These are phyloP conservation scores for Phytophthora agathidicida DNA, from an alignment of 352 stramenopile species.

Conservation along the genomic window DNA sequence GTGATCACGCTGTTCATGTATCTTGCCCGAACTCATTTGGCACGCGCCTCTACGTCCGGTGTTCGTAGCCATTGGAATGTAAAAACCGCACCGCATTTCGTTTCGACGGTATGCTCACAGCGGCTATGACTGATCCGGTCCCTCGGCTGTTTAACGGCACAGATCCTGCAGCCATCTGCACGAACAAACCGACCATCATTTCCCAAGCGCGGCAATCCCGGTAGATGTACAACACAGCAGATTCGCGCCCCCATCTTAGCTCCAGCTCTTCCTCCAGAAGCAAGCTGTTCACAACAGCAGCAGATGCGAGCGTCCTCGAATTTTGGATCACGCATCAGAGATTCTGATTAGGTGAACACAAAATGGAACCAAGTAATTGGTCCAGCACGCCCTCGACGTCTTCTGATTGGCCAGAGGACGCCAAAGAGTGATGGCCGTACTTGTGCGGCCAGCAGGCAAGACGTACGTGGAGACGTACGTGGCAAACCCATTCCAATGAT, in stretches of 20 bases:
- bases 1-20: neutral
- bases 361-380: constrained; percentile 6
- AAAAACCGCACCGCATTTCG: neutral
- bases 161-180: too few species aligned
- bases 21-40: neutral
- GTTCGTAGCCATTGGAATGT: constrained; percentile 3
- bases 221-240: too few species aligned
- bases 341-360: constrained; percentile 20
- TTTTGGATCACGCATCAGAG: constrained; percentile 19
- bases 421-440: constrained; percentile 14
- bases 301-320: constrained; percentile 3
- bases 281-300: constrained; percentile 15
- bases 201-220: too few species aligned
- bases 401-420: constrained; percentile 5
- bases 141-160: too few species aligned
- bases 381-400: neutral
- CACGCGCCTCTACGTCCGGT: constrained; percentile 8
- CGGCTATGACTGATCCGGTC: neutral
- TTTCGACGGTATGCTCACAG: neutral
- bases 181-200: too few species aligned
- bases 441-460: too few species aligned
- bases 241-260: neutral
- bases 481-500: neutral
- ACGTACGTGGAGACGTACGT: too few species aligned
- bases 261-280: neutral